A percentile compares a stretch with the other conserved stretches of the same genome.
Conservation (phyloP, 352 stramenopile species). For the Pythium folliculosum region DNA sequence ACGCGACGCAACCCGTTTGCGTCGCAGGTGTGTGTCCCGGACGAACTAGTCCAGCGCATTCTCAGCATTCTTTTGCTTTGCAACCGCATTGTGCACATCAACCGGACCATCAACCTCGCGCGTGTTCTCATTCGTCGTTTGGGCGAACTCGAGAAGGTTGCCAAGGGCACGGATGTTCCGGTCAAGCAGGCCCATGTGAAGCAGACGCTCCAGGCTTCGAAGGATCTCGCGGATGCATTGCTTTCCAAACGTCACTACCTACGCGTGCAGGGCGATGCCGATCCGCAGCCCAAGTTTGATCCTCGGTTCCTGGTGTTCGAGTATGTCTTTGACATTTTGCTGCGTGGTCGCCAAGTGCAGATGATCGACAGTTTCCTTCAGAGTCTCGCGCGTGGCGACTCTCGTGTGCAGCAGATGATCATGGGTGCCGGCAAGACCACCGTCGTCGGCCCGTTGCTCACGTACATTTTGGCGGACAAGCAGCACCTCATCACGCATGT, state of each 20-base stretch:
- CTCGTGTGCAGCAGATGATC: constrained; percentile 97
- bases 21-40: not conserved
- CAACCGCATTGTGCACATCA: constrained; percentile 85
- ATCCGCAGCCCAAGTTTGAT: constrained; percentile 89
- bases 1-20: constrained; percentile 72
- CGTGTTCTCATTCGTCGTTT: constrained; percentile 35
- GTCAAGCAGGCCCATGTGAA: constrained; percentile 38
- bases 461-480: constrained; percentile 96
- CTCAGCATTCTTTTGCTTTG: constrained; percentile 69
- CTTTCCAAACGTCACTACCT: constrained; percentile 81
- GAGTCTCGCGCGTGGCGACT: constrained; percentile 76
- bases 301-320: constrained; percentile 99
- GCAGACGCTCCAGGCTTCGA: constrained; percentile 78
- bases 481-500: constrained; percentile 96
- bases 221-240: constrained; percentile 77
- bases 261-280: not conserved
- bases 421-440: constrained; percentile 99
- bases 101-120: constrained; percentile 66
- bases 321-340: constrained; percentile 98
- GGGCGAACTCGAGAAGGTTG: constrained; percentile 13
- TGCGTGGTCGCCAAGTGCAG: constrained; percentile 98
- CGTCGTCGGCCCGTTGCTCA: constrained; percentile 97
- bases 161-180: not conserved
- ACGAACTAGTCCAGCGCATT: constrained; percentile 48
- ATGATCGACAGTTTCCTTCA: constrained; percentile 98